phyloP scores from a whole-genome alignment of 345 rosid genomes.

The Tarenaya hassleriana region DNA sequence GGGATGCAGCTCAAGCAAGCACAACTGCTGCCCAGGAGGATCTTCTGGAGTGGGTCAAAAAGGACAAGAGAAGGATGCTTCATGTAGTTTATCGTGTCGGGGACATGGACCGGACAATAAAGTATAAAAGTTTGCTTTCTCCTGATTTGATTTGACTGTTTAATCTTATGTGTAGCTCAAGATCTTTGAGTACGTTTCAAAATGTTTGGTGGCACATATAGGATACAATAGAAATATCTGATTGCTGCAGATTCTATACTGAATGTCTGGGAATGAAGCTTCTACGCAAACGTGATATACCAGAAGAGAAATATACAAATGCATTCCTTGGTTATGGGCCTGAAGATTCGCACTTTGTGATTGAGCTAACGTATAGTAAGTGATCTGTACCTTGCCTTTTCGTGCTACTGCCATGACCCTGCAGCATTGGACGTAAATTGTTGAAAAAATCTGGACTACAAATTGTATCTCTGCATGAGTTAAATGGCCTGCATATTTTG shows the following conservation, averaged over 20 bases:
- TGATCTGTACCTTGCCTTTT: slow-evolving; percentile 8
- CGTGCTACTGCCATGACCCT: slow-evolving; percentile 3
- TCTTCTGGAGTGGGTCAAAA: slow-evolving; percentile 51
- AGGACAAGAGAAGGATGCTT: slow-evolving; percentile 84
- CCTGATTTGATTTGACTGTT: slow-evolving; percentile 7
- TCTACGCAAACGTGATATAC: slow-evolving; percentile 90
- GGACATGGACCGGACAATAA: slow-evolving; percentile 86
- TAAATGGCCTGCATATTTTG: slow-evolving; percentile 1
- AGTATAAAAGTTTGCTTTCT: slow-evolving; percentile 34
- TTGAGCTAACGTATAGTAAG: slow-evolving; percentile 92
- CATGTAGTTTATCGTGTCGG: slow-evolving; percentile 99
- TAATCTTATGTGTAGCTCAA: not conserved
- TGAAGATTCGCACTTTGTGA: slow-evolving; percentile 89
- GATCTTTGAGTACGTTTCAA: not conserved
- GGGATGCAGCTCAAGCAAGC: slow-evolving; percentile 60
- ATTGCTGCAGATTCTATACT: slow-evolving; percentile 67
- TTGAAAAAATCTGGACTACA: not conserved
- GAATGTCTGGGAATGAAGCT: slow-evolving; percentile 99
- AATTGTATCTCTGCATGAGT: not conserved
- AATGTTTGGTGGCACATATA: not conserved
- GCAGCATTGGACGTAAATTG: not conserved
- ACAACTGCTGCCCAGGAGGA: slow-evolving; percentile 53
- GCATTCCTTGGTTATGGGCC: slow-evolving; percentile 99
- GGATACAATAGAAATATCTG: slow-evolving; percentile 7
- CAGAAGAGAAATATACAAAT: slow-evolving; percentile 93